Evolutionary conservation across 2,329 filamentous ascomycete species (phyloP), one percentile per base, ranked within the genome.

Genomic region (Cercospora janseana): DNA sequence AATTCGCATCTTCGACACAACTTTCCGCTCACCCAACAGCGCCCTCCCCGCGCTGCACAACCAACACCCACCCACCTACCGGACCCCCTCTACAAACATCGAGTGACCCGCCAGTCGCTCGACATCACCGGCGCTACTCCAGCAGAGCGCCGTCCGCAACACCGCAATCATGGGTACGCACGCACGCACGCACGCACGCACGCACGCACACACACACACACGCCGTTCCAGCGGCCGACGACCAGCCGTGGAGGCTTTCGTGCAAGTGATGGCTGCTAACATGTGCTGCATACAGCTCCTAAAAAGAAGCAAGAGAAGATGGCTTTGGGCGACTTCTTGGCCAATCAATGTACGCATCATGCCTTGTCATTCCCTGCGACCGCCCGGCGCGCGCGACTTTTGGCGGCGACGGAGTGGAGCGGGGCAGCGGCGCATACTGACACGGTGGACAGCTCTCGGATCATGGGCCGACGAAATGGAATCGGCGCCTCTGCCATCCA

Each of bases 391-490:
- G 41, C 27, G 41, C 26, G 27, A 44, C 15, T 21, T 40, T 21
- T 31, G 26, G 28, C 41, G 28, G 41, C 41, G 16, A 44, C 12
- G 28, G 16, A 18, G n/a, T 28, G 41, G 41, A 35, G 43, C 29
- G 43, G 29, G 23, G 34, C 35, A 24, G 35, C n/a, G 15, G 23
- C 21, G 10, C 38, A 43, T 55, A 53, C 60, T 57, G 38, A 58
- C 45, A 51, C 50, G 53, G 44, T 64, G 66, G 69, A 57, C 66
- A 87, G 83, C 80, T 66, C 79, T 85, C 68, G 90, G 92, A 69
- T 97, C 93, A 63, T 98, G 93, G 93, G 93, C 93, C 66, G 94
- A 98, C 75, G 93, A 98, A 71, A 95, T 98, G 76, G 93, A 98
- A 74, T 59, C 61, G 46, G 62, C 65, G 58, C 67, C 67, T 21